phyloP scores from a whole-genome alignment of 78 protist genomes.

The Speleostelium caveatum region DNA sequence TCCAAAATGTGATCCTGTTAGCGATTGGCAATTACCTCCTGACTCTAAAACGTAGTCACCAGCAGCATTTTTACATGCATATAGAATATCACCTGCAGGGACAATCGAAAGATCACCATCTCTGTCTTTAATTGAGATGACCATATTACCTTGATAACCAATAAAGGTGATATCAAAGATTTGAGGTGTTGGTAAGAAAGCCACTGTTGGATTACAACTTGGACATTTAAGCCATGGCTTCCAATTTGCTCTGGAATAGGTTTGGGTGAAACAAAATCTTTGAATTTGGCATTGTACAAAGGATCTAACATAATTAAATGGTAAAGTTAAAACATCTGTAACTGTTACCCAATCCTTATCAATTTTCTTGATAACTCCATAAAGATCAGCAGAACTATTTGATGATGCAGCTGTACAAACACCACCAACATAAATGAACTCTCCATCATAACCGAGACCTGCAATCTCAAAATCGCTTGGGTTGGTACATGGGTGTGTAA shows the following conservation, averaged over 20 bases:
- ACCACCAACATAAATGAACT: conserved; percentile 42
- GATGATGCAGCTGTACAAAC: conserved; percentile 4
- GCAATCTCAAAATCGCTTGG: neutral
- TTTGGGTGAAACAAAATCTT: neutral
- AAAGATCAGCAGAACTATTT: neutral
- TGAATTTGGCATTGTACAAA: conserved; percentile 8
- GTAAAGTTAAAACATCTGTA: neutral
- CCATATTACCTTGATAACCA: conserved; percentile 52
- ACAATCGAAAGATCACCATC: conserved; percentile 4
- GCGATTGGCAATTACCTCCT: conserved; percentile 7
- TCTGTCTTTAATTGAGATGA: conserved; percentile 16
- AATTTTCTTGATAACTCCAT: conserved; percentile 1
- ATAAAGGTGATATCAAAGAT: conserved; percentile 30
- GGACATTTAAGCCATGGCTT: neutral
- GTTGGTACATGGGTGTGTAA: neutral
- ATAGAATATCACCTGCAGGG: conserved; percentile 41
- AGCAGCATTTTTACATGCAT: conserved; percentile 34
- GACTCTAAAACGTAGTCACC: conserved; percentile 18
- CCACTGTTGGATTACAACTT: neutral
- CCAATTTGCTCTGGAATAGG: conserved; percentile 11
- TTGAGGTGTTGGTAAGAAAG: conserved; percentile 13
- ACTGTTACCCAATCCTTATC: neutral
- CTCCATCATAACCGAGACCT: conserved; percentile 60
- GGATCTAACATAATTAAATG: conserved; percentile 23
- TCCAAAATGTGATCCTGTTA: conserved; percentile 10